phyloP scores from a whole-genome alignment of 176 grass and related monocot genomes.

The Thalia dealbata region DNA sequence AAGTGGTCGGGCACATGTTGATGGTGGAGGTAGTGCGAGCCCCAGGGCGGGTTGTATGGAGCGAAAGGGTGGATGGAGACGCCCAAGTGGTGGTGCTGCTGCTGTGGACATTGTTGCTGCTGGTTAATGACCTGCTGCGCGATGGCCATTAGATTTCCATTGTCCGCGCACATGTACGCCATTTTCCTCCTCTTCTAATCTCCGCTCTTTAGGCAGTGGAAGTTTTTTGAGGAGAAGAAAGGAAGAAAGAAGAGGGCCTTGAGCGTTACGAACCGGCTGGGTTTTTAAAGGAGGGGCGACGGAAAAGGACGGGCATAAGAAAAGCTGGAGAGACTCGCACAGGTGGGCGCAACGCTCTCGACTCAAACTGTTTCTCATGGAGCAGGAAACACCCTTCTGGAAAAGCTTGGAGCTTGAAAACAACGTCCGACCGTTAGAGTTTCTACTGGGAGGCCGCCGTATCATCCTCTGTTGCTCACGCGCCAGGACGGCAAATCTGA shows the following conservation, averaged over 20 bases:
- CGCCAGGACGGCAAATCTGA: too few species aligned
- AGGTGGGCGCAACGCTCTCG: too few species aligned
- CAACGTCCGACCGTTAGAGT: too few species aligned
- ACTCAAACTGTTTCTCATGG: too few species aligned
- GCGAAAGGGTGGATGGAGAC: slow-evolving; percentile 24
- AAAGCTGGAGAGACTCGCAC: background rate
- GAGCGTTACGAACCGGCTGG: background rate
- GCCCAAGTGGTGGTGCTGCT: slow-evolving; percentile 43
- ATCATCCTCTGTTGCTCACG: too few species aligned
- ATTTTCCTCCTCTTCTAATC: slow-evolving; percentile 22
- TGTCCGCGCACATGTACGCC: slow-evolving; percentile 99
- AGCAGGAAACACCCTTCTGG: too few species aligned
- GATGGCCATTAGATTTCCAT: slow-evolving; percentile 99
- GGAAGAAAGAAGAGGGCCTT: background rate
- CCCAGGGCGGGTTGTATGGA: slow-evolving; percentile 5
- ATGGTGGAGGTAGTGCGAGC: slow-evolving; percentile 20
- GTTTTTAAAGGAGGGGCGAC: background rate
- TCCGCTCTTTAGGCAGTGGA: background rate
- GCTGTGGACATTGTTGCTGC: slow-evolving; percentile 74
- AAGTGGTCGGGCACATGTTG: slow-evolving; percentile 31
- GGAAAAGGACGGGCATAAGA: background rate
- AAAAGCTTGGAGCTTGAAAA: too few species aligned
- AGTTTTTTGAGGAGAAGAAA: background rate
- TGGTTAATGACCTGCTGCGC: slow-evolving; percentile 97
- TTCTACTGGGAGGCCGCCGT: too few species aligned